Evolutionary conservation across 768 basidiomycete species (phyloP), one percentile per base, ranked within the genome.

Genomic region (Lyophyllum semitale): DNA sequence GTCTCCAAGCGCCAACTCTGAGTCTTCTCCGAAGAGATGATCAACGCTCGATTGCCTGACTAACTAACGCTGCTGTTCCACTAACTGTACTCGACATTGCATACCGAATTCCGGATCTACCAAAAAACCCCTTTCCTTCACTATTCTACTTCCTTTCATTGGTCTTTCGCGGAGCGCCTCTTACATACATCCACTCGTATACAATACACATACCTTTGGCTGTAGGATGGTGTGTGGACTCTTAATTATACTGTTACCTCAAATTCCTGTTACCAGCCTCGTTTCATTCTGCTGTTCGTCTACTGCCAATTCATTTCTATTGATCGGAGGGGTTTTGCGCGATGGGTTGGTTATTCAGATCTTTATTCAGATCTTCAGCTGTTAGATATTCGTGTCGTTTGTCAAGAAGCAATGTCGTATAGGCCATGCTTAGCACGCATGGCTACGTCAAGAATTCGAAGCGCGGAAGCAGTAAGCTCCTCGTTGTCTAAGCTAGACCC

Each of bases 201-300:
- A 48, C 53, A 54, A 57, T 59, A 54, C 57, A 57, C 54, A 50
- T 29, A 44, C 49, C 17, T 50, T 46, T 52, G 48, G 54, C 51
- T 57, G 40, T 49, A 47, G 53, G 62, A 58, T 58, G 49, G 45
- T 48, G 50, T 56, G 43, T 59, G 53, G 43, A 56, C 56, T 8
- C 53, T 46, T 30, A 49, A 43, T 20, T 48, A 27, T 53, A 57
- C 48, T 38, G 18, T 30, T 49, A 35, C 42, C 38, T 40, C 53
- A 37, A 30, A 30, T 38, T 38, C 18, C 37, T 18, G 37, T 15
- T 18, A 38, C 17, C 37, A 38, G 5, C 9, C n/a, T 38, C 37
- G 5, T n/a, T 38, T 18, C 4, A 2, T n/a, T 18, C 9, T 15
- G 4, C 37, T n/a, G 4, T 25, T 27, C 43, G 43, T 44, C 23